Percentiles rank a stretch among this genome's conserved stretches.
Evolutionary conservation across 495 filamentous ascomycete species (phyloP).

Genomic region (Talaromyces borbonicus): DNA sequence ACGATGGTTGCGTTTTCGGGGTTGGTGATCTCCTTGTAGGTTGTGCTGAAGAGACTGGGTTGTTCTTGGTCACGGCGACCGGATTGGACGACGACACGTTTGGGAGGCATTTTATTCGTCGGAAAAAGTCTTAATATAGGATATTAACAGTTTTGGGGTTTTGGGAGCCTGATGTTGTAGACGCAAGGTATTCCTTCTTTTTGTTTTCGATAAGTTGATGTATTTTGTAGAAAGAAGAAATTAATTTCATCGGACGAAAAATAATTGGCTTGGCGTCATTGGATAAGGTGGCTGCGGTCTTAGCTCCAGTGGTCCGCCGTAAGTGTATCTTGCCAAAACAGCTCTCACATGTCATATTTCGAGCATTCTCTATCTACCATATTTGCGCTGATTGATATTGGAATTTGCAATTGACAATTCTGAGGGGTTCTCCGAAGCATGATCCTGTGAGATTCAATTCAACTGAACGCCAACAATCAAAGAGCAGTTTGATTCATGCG

Average conservation of each 20-base stretch:
- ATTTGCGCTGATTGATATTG: no score
- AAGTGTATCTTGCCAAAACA: slow-evolving; percentile 14
- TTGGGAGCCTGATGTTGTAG: not conserved
- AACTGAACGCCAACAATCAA: not conserved
- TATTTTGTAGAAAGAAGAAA: slow-evolving; percentile 22
- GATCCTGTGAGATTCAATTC: not conserved
- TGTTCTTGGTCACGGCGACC: slow-evolving; percentile 20
- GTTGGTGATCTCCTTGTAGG: slow-evolving; percentile 55
- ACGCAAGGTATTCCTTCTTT: not conserved
- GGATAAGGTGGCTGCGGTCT: slow-evolving; percentile 19
- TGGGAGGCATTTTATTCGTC: slow-evolving; percentile 26
- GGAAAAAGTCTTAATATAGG: not conserved
- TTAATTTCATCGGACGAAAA: slow-evolving; percentile 25
- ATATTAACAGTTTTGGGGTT: not conserved
- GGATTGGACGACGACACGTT: slow-evolving; percentile 27
- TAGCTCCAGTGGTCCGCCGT: slow-evolving; percentile 27
- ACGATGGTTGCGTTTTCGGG: slow-evolving; percentile 70
- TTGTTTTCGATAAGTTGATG: not conserved
- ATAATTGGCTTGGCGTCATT: slow-evolving; percentile 26
- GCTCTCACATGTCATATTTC: not conserved
- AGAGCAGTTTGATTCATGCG: not conserved
- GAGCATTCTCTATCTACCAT: not conserved
- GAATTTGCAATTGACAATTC: no score
- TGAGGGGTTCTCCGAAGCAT: not conserved
- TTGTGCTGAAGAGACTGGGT: slow-evolving; percentile 38